Evolutionary conservation across 805 yeast genomes (phyloP).

Genomic region (Metschnikowia lunata): DNA sequence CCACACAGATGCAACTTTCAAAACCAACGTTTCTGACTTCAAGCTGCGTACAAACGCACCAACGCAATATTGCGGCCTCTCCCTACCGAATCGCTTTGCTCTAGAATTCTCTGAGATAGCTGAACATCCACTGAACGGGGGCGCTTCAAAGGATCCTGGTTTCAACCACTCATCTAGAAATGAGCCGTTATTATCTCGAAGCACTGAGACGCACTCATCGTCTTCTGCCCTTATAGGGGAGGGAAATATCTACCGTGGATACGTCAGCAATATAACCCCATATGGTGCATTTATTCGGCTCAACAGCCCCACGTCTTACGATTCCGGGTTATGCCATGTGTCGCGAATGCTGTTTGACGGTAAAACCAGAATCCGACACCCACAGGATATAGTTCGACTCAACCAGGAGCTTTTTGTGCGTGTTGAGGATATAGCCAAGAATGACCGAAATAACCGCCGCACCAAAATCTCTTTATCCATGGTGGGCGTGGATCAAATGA

Average conservation of each 20-base stretch:
- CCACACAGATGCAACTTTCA: not conserved
- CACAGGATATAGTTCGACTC: constrained; percentile 51
- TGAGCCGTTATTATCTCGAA: not conserved
- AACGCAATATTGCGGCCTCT: too few species aligned
- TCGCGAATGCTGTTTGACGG: constrained; percentile 55
- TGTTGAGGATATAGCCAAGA: constrained; percentile 31
- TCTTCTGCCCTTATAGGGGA: not conserved
- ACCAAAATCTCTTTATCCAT: constrained; percentile 54
- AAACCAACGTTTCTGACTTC: not conserved
- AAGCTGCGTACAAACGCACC: not conserved
- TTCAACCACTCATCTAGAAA: not conserved
- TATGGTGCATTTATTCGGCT: constrained; percentile 80
- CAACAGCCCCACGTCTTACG: constrained; percentile 19
- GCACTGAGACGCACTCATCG: not conserved
- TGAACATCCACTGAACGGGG: too few species aligned
- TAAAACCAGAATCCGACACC: constrained; percentile 47
- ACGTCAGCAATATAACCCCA: constrained; percentile 51
- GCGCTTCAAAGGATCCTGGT: not conserved
- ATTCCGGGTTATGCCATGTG: constrained; percentile 71
- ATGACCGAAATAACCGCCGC: constrained; percentile 11
- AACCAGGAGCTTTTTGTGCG: constrained; percentile 65
- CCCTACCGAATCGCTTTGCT: constrained; percentile 1
- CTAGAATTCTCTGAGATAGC: not conserved
- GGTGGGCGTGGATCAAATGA: constrained; percentile 66
- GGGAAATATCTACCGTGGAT: constrained; percentile 52